Conservation (phyloP, 495 filamentous ascomycete genomes). For the Aspergillus olivimuriae region DNA sequence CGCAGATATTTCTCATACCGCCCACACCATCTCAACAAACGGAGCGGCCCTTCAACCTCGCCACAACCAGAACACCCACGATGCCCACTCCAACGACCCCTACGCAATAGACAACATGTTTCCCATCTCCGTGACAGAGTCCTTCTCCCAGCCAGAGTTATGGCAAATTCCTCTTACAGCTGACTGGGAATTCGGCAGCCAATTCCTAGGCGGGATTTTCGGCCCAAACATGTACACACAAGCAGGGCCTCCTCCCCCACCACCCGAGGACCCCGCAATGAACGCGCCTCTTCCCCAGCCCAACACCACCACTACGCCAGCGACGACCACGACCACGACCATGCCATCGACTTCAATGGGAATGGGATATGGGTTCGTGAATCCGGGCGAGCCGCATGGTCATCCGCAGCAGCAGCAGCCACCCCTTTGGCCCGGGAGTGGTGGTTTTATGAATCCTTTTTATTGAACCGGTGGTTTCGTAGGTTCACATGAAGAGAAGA, state of each 20-base stretch:
- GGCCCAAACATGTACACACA: slow-evolving; percentile 18
- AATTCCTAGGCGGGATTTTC: slow-evolving; percentile 27
- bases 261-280: no score
- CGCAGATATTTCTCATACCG: slow-evolving; percentile 1
- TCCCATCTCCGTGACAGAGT: slow-evolving; percentile 18
- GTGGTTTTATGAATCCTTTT: slow-evolving; percentile 7
- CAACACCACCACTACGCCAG: background rate
- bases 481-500: no score
- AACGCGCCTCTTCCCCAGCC: no score
- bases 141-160: slow-evolving; percentile 23
- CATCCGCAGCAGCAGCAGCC: slow-evolving; percentile 3
- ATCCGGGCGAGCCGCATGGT: background rate
- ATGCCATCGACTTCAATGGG: background rate
- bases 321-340: background rate
- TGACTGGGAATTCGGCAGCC: slow-evolving; percentile 31
- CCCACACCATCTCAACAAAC: slow-evolving; percentile 4
- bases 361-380: background rate
- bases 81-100: slow-evolving; percentile 9
- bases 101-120: slow-evolving; percentile 14
- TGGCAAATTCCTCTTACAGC: slow-evolving; percentile 35
- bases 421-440: no score
- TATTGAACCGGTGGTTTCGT: no score
- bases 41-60: slow-evolving; percentile 4
- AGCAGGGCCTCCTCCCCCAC: no score
- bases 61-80: slow-evolving; percentile 6